These are phyloP conservation scores for Naganishia liquefaciens DNA, from an alignment of 1,284 basidiomycete genomes.

Conservation along the genomic window DNA sequence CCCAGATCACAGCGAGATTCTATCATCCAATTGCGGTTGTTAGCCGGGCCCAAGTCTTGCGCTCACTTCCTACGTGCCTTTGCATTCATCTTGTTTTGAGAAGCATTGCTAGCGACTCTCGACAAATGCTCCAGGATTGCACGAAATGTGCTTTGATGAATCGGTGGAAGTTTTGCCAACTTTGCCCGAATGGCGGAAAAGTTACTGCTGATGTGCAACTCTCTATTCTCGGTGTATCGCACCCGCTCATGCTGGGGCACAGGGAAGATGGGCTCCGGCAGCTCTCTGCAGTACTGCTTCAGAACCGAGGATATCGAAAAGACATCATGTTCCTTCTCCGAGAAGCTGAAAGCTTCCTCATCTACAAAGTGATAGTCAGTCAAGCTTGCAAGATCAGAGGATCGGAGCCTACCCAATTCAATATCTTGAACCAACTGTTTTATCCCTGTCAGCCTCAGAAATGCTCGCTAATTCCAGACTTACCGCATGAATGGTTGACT, in stretches of 20 bases:
- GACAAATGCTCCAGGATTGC: constrained; percentile 85
- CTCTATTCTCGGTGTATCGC: constrained; percentile 74
- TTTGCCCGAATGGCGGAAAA: constrained; percentile 74
- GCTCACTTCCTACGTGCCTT: constrained; percentile 54
- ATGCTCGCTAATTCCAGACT: constrained; percentile 36
- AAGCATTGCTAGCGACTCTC: constrained; percentile 67
- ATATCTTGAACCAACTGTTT: constrained; percentile 81
- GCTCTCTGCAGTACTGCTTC: constrained; percentile 81
- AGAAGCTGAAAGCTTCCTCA: constrained; percentile 79
- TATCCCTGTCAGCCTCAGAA: constrained; percentile 23
- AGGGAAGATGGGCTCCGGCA: constrained; percentile 90
- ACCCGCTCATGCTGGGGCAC: constrained; percentile 79
- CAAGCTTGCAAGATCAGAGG: background rate
- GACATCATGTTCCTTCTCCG: constrained; percentile 71
- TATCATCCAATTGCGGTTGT: constrained; percentile 31
- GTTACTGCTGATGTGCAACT: constrained; percentile 69
- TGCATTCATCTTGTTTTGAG: constrained; percentile 91
- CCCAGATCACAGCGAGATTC: constrained; percentile 84
- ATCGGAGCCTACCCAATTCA: constrained; percentile 60
- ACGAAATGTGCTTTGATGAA: constrained; percentile 87
- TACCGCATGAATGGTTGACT: constrained; percentile 79
- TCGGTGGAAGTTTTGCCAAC: constrained; percentile 76
- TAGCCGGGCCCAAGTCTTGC: constrained; percentile 37
- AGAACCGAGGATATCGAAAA: constrained; percentile 86
- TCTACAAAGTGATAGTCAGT: constrained; percentile 53